Percentiles rank a stretch among this genome's conserved stretches.
Evolutionary conservation across 169 alveolate species (phyloP).

Genomic region (Plasmodium berghei): DNA sequence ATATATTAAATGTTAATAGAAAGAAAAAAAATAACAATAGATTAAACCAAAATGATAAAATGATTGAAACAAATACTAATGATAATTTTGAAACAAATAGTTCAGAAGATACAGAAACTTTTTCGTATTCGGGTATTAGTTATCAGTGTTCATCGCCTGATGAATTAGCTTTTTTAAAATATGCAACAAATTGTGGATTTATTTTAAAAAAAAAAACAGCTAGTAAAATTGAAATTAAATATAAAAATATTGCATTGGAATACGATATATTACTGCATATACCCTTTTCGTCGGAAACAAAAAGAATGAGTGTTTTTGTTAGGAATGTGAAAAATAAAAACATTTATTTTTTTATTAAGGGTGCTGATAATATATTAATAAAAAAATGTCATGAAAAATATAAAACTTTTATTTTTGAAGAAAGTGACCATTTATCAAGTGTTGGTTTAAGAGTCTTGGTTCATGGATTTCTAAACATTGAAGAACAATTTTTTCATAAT

Average conservation of each 20-base stretch:
- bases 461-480: slow-evolving; percentile 93
- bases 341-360: slow-evolving; percentile 90
- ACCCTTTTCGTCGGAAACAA: slow-evolving; percentile 97
- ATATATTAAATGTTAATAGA: slow-evolving; percentile 76
- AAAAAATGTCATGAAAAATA: slow-evolving; percentile 90
- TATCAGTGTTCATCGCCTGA: slow-evolving; percentile 99
- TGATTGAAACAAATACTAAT: not conserved
- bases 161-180: slow-evolving; percentile 97
- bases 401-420: slow-evolving; percentile 90
- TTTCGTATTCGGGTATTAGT: slow-evolving; percentile 81
- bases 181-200: slow-evolving; percentile 94
- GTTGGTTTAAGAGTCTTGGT: slow-evolving; percentile 97
- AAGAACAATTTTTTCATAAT: slow-evolving; percentile 88
- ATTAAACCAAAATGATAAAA: slow-evolving; percentile 31
- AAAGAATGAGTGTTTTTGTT: slow-evolving; percentile 98
- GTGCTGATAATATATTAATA: slow-evolving; percentile 95
- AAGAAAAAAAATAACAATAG: slow-evolving; percentile 27
- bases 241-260: slow-evolving; percentile 77
- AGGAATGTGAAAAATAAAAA: slow-evolving; percentile 82
- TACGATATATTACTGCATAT: slow-evolving; percentile 93
- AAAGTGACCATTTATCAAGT: slow-evolving; percentile 93
- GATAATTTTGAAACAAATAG: slow-evolving; percentile 34
- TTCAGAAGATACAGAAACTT: slow-evolving; percentile 61
- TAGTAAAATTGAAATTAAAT: slow-evolving; percentile 85
- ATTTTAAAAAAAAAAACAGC: slow-evolving; percentile 92